Evolutionary conservation across 352 stramenopile species (phyloP), one percentile per base, ranked within the genome.

Genomic region (Phytophthora aleatoria): DNA sequence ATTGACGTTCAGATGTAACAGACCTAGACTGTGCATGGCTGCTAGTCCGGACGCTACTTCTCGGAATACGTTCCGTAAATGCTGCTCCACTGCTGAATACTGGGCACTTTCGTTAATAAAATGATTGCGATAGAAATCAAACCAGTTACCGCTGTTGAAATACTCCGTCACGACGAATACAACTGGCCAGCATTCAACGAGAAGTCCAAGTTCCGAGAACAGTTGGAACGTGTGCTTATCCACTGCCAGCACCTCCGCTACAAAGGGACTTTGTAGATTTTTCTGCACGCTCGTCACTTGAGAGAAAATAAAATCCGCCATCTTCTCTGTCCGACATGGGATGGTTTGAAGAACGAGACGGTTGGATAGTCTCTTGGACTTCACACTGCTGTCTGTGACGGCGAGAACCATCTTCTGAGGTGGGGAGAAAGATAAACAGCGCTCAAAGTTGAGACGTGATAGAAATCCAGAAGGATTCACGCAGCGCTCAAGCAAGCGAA

Each of bases 101-200:
- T 67, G 61, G 31, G 62, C 42, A 10, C 12, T n/a, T 26, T 43
- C 30, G 3, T 50, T 55, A 10, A 73, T 35, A 48, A 59, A 73
- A 8, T 30, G 7, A 5, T 36, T 42, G 0, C 39, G 59, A 30
- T 86, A 87, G 12, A 69, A 43, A 3, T 61, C 35, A 3, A 73
- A 28, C 81, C 81, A 92, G 8, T 63, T 72, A 0, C 79, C 76
- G 31, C 42, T 15, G 3, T 59, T 31, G 31, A 80, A 89, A 57
- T 77, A 78, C 52, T 90, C 73, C 3, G 68, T 61, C 4, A 64
- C 65, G 9, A 88, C 57, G 50, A 90, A 88, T 10, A 90, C 52
- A 3, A 90, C 57, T 0, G 79, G 81, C 79, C 77, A 89, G 64
- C 68, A 85, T 30, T 90, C 81, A 10, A 89, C 52, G 0, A 92